Percentiles rank a stretch among this genome's conserved stretches.
phyloP scores from a whole-genome alignment of 495 filamentous ascomycete species.

The Tuber melanosporum region DNA sequence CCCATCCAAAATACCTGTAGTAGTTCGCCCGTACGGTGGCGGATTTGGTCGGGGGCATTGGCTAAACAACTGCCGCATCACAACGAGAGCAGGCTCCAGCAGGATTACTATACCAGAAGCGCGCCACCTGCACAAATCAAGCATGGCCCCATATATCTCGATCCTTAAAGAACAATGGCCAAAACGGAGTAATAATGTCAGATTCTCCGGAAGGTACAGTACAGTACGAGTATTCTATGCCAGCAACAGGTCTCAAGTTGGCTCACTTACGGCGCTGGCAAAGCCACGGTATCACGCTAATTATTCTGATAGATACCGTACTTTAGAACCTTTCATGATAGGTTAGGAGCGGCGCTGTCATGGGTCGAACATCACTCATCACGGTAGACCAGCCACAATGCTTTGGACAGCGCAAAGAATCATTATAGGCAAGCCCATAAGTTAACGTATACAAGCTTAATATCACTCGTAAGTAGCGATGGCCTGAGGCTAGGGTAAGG shows the following conservation, averaged over 20 bases:
- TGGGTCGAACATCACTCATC: not conserved
- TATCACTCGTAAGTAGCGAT: not conserved
- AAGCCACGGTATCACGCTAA: not conserved
- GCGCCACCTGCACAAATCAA: too few species aligned
- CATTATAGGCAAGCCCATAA: too few species aligned
- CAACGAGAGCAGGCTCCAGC: not conserved
- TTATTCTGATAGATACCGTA: too few species aligned
- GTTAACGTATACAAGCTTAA: not conserved
- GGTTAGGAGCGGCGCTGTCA: too few species aligned
- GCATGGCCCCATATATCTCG: not conserved
- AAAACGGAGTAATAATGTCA: not conserved
- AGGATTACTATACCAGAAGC: not conserved
- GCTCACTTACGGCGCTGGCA: not conserved
- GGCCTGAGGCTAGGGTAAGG: not conserved
- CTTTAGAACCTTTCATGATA: too few species aligned
- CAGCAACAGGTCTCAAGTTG: too few species aligned
- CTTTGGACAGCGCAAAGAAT: too few species aligned
- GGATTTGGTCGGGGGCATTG: too few species aligned
- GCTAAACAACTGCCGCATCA: not conserved
- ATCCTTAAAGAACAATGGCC: not conserved
- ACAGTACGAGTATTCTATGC: too few species aligned
- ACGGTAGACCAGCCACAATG: not conserved
- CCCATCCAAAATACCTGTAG: too few species aligned
- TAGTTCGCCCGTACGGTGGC: too few species aligned
- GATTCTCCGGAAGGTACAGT: not conserved